Base-by-base conservation (phyloP, 768 basidiomycete genomes). In the Ramaria sp. region DNA sequence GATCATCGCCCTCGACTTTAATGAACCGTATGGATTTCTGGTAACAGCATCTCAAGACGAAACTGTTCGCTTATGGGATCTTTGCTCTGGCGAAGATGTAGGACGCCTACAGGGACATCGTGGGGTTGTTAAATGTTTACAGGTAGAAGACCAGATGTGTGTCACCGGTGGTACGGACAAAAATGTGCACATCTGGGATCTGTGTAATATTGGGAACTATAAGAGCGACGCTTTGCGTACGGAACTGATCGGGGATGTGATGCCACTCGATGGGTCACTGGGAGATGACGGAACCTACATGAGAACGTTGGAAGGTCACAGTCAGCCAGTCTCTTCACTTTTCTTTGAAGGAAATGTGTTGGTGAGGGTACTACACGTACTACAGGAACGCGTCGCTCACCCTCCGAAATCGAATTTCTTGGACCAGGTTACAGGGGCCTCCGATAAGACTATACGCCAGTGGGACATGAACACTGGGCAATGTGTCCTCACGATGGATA, bases 401-500 rank as follows among this genome's bases (percentile, higher is more conserved):
- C 12, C 16, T 41, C 10, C 12, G 18, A 36, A 16, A 6, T 47
- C 39, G n/a, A 16, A 44, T 37, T n/a, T 58, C 50, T 55, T 56
- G 7, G 51, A 61, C 10, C 60, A 94, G 93, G 90, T 98, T 12
- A 97, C 94, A 7, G 96, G 96, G 32, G 95, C 96, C 5, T 92
- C 90, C 3, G 96, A 99, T 71, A 97, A 97, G 70, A 99, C 96
- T 0, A 77, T 99, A 52, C 88, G 96, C 2, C 95, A 98, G 66
- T 99, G 96, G 96, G 96, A 98, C 65, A 79, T 98, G 52, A 81
- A 79, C 18, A 98, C 96, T 0, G 96, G 95, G 6, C 96, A 98
- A 73, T 99, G 96, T 68, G 85, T 98, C 44, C 85, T 96, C 74
- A 95, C 95, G 22, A 99, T 99, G 96, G 96, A 99, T 68, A 96